These are phyloP conservation scores for Jackrogersella minutella DNA, from an alignment of 495 filamentous ascomycete genomes.

Conservation along the genomic window DNA sequence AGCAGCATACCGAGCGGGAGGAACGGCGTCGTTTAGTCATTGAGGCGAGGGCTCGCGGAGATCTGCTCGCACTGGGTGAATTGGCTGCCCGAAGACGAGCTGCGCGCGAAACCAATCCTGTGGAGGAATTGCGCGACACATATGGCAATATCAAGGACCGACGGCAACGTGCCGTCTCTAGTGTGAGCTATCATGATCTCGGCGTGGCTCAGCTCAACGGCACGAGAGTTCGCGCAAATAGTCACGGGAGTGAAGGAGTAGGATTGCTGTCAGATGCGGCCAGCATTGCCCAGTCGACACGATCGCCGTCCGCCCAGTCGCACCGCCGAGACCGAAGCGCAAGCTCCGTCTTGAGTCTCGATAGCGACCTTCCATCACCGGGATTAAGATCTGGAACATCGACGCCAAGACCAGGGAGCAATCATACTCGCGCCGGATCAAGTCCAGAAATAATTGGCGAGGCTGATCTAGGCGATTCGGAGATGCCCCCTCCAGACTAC, in stretches of 20 bases:
- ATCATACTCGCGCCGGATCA: constrained; percentile 44
- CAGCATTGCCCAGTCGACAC: constrained; percentile 57
- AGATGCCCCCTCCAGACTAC: constrained; percentile 62
- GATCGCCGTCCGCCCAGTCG: constrained; percentile 41
- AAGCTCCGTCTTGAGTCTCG: constrained; percentile 59
- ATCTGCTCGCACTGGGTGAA: constrained; percentile 67
- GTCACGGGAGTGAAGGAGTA: constrained; percentile 75
- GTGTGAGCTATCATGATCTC: constrained; percentile 84
- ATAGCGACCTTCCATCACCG: constrained; percentile 48
- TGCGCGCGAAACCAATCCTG: constrained; percentile 46
- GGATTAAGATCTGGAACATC: constrained; percentile 48
- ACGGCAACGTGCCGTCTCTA: constrained; percentile 78
- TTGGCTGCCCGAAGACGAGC: constrained; percentile 56
- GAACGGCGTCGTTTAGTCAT: constrained; percentile 68
- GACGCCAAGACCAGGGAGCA: constrained; percentile 43
- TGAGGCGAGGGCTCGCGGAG: constrained; percentile 75
- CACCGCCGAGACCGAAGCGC: constrained; percentile 47
- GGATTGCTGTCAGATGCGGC: constrained; percentile 78
- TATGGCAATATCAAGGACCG: constrained; percentile 69
- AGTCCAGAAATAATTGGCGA: constrained; percentile 52
- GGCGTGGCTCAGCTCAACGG: constrained; percentile 91
- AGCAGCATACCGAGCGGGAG: constrained; percentile 79
- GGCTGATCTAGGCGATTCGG: constrained; percentile 56
- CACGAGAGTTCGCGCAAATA: constrained; percentile 81
- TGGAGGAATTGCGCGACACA: constrained; percentile 67